Conservation (phyloP, 2,329 filamentous ascomycete genomes). For the Akanthomyces dipterigenus region DNA sequence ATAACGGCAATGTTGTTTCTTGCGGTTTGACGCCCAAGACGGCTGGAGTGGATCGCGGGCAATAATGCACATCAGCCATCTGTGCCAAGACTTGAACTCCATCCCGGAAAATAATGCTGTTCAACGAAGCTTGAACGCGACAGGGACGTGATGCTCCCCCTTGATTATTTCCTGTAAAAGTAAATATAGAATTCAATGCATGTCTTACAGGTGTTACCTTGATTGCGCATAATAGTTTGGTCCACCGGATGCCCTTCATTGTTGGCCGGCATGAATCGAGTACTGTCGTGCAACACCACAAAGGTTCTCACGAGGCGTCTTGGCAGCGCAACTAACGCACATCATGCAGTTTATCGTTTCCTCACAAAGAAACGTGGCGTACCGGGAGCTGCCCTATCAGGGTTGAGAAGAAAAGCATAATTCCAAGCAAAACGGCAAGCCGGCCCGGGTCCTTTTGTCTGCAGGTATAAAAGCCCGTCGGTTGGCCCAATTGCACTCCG, state of each 20-base stretch:
- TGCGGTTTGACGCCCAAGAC: not conserved
- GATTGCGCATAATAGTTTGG: not conserved
- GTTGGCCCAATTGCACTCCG: not conserved
- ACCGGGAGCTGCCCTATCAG: not conserved
- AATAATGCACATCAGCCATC: constrained; percentile 2
- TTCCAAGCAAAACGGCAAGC: not conserved
- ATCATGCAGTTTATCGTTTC: not conserved
- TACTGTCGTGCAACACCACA: constrained; percentile 1
- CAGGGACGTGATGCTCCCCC: not conserved
- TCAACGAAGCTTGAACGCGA: no score
- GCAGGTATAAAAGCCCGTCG: not conserved
- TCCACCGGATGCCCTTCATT: no score
- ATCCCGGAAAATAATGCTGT: not conserved
- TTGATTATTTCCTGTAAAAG: not conserved
- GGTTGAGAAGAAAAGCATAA: not conserved
- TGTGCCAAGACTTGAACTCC: not conserved
- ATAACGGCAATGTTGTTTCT: not conserved
- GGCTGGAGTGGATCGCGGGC: not conserved
- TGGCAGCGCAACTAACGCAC: constrained; percentile 1
- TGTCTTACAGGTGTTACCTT: not conserved
- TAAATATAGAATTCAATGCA: not conserved
- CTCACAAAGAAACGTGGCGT: not conserved
- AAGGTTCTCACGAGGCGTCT: constrained; percentile 13
- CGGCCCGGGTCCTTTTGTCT: no score
- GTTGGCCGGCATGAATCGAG: not conserved